These are phyloP conservation scores for Sporothrix sp. DNA, from an alignment of 2,329 filamentous ascomycete genomes.

Conservation along the genomic window DNA sequence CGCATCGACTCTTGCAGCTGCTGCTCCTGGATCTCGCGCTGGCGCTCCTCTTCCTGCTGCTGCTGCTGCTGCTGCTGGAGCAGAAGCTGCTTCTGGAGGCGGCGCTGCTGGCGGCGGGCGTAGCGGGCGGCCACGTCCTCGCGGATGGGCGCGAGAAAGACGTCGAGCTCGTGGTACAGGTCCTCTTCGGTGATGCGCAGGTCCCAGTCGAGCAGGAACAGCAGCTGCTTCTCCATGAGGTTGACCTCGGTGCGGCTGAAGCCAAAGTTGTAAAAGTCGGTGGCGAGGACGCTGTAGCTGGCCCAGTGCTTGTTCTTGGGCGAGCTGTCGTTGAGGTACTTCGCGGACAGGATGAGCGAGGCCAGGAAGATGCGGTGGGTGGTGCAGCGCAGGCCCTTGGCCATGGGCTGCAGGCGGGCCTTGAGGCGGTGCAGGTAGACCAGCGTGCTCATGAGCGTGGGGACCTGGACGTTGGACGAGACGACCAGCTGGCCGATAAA, in stretches of 20 bases:
- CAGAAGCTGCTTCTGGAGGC: conserved; percentile 16
- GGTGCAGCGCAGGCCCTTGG: conserved; percentile 92
- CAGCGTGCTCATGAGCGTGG: conserved; percentile 91
- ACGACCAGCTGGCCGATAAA: conserved; percentile 90
- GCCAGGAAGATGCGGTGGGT: conserved; percentile 96
- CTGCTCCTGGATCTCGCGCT: conserved; percentile 26
- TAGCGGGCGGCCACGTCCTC: conserved; percentile 43
- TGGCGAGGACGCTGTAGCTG: conserved; percentile 73
- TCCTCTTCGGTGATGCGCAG: conserved; percentile 76
- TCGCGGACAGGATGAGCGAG: conserved; percentile 74
- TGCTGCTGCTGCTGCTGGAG: conserved; percentile 35
- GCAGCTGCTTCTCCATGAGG: conserved; percentile 97
- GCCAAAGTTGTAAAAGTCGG: conserved; percentile 59
- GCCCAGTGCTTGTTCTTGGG: conserved; percentile 99
- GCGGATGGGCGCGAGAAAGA: conserved; percentile 80
- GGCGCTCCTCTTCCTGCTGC: conserved; percentile 21
- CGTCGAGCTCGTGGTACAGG: conserved; percentile 76
- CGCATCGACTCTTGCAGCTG: conserved; percentile 28
- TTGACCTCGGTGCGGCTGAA: conserved; percentile 96
- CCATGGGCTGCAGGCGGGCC: conserved; percentile 78
- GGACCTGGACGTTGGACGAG: conserved; percentile 91
- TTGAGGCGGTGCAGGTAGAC: conserved; percentile 85
- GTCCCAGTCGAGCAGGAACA: conserved; percentile 92
- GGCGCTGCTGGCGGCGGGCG: conserved; percentile 39
- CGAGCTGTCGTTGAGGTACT: conserved; percentile 97